These are phyloP conservation scores for Ophiocordyceps robertsii DNA, from an alignment of 2,329 filamentous ascomycete genomes.

Conservation along the genomic window DNA sequence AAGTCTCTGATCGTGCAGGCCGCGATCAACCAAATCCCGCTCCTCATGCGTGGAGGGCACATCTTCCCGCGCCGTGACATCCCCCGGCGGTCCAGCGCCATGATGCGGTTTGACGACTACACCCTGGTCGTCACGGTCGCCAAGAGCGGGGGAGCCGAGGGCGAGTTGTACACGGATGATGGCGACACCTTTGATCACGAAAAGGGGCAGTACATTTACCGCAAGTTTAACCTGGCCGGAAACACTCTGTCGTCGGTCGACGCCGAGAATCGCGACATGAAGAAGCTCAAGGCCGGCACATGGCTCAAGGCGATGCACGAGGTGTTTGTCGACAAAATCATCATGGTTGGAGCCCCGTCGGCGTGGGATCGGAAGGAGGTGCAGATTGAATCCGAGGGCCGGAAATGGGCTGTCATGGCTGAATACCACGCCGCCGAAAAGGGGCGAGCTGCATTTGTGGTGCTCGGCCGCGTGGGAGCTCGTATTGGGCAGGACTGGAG, in stretches of 20 bases:
- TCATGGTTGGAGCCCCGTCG: constrained; percentile 67
- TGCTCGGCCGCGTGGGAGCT: constrained; percentile 36
- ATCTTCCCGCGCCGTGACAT: constrained; percentile 83
- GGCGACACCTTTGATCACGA: constrained; percentile 86
- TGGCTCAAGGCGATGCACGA: constrained; percentile 70
- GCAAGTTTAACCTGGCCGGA: constrained; percentile 55
- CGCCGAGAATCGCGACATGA: constrained; percentile 38
- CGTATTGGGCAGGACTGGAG: constrained; percentile 42
- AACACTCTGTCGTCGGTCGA: constrained; percentile 57
- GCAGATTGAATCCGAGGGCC: constrained; percentile 38
- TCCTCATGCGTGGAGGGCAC: constrained; percentile 88
- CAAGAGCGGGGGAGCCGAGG: constrained; percentile 47
- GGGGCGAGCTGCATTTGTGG: constrained; percentile 35
- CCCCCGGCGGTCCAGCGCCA: constrained; percentile 67
- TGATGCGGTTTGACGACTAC: constrained; percentile 94
- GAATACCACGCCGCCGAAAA: constrained; percentile 40
- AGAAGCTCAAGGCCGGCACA: constrained; percentile 43
- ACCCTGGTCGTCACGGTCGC: constrained; percentile 69
- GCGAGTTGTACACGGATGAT: constrained; percentile 82
- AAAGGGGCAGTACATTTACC: constrained; percentile 77
- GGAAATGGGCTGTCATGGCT: constrained; percentile 42
- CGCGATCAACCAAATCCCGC: constrained; percentile 72
- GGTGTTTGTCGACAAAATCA: constrained; percentile 70
- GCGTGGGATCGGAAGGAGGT: constrained; percentile 55
- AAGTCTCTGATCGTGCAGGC: constrained; percentile 58